phyloP scores from a whole-genome alignment of 129 eudicot species.

The Centella asiatica region DNA sequence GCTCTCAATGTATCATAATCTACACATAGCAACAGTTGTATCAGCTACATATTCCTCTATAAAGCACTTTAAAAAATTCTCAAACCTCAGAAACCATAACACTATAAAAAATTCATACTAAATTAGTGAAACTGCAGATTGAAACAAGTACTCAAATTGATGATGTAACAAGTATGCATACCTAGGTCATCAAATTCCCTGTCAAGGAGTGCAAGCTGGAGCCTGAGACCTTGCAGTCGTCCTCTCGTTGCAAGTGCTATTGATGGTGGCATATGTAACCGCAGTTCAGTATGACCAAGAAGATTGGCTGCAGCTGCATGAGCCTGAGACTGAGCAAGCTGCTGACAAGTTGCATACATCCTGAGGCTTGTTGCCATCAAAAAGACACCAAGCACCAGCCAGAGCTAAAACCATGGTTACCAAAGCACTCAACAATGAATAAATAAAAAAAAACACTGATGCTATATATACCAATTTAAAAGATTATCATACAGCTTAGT shows the following conservation, averaged over 20 bases:
- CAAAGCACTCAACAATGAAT: not conserved
- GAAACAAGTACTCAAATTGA: not conserved
- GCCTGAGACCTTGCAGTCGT: constrained; percentile 79
- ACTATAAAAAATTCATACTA: not conserved
- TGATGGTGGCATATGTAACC: constrained; percentile 91
- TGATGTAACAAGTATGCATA: constrained; percentile 11
- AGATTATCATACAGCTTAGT: not conserved
- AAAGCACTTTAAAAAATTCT: not conserved
- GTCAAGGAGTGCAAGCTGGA: constrained; percentile 96
- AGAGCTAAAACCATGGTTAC: constrained; percentile 37
- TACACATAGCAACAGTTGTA: constrained; percentile 23
- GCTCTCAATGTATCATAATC: constrained; percentile 95
- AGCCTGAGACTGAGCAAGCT: constrained; percentile 84
- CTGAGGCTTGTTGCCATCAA: constrained; percentile 80
- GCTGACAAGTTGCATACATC: constrained; percentile 97
- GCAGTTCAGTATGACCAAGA: constrained; percentile 79
- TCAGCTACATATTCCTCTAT: not conserved
- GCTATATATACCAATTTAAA: not conserved
- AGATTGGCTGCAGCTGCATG: constrained; percentile 84
- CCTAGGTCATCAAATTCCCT: constrained; percentile 97
- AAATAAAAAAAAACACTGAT: not conserved
- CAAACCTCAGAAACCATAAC: not conserved
- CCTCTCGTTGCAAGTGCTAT: constrained; percentile 89
- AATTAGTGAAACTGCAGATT: not conserved
- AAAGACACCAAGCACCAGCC: constrained; percentile 93